A percentile compares a stretch with the other conserved stretches of the same genome.
Conservation (phyloP, 139 green algal species). For the Ettlia oleoabundans region DNA sequence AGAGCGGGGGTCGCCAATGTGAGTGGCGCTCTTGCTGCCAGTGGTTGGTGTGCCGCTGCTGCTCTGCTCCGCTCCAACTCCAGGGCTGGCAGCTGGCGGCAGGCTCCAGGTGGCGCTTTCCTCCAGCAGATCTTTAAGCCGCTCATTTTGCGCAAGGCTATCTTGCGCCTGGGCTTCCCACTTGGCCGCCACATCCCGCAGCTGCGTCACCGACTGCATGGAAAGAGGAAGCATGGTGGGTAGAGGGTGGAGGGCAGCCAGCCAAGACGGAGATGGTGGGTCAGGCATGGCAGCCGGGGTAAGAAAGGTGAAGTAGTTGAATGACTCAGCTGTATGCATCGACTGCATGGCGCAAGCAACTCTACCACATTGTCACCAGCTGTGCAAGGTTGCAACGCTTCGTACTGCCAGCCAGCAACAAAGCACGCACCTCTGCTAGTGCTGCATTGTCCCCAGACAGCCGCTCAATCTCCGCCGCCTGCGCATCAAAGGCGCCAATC, state of each 20-base stretch:
- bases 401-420: too few relatives aligned
- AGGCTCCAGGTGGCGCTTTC: constrained; percentile 67
- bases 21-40: neutral
- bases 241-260: too few relatives aligned
- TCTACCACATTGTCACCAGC: too few relatives aligned
- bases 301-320: too few relatives aligned
- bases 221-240: too few relatives aligned
- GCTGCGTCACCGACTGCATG: neutral
- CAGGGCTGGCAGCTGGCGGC: neutral
- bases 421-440: constrained; percentile 42
- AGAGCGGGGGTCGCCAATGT: neutral
- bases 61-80: too few relatives aligned
- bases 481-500: constrained; percentile 63
- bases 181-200: neutral
- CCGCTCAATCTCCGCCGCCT: constrained; percentile 67
- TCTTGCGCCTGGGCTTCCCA: constrained; percentile 73
- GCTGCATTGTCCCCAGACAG: constrained; percentile 53
- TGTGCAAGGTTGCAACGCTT: too few relatives aligned
- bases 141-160: constrained; percentile 52
- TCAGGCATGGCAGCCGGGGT: too few relatives aligned
- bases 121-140: constrained; percentile 76
- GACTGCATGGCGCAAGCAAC: neutral
- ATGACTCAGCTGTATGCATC: neutral
- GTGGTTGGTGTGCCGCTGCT: too few relatives aligned
- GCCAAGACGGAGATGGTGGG: too few relatives aligned